Evolutionary conservation across 768 basidiomycete species (phyloP).

Genomic region (Punctularia strigosozonata): DNA sequence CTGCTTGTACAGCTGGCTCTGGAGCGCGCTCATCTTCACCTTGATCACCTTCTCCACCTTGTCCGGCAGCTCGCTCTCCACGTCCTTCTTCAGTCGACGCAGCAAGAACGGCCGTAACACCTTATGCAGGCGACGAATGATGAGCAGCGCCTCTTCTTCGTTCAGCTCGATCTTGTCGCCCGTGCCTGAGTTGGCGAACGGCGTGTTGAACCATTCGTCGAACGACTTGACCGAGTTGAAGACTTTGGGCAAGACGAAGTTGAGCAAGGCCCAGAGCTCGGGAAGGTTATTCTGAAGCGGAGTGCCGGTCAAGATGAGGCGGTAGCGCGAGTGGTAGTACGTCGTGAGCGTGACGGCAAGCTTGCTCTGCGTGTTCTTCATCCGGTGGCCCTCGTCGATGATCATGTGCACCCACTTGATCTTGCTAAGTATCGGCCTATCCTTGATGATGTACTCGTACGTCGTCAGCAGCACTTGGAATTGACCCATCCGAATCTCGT

Average conservation of each 20-base stretch:
- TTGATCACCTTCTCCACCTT: slow-evolving; percentile 98
- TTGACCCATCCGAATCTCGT: slow-evolving; percentile 63
- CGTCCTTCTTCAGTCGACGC: slow-evolving; percentile 89
- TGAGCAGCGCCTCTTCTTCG: slow-evolving; percentile 97
- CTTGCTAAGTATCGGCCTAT: slow-evolving; percentile 81
- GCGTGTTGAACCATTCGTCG: slow-evolving; percentile 99
- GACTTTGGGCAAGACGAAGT: slow-evolving; percentile 89
- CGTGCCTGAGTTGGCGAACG: slow-evolving; percentile 96
- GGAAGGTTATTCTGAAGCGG: slow-evolving; percentile 96
- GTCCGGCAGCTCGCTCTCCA: slow-evolving; percentile 90
- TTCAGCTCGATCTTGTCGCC: slow-evolving; percentile 98
- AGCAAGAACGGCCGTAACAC: slow-evolving; percentile 92
- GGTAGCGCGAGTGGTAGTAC: slow-evolving; percentile 86
- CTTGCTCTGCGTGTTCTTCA: slow-evolving; percentile 93
- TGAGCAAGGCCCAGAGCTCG: slow-evolving; percentile 90
- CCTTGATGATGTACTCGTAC: slow-evolving; percentile 97
- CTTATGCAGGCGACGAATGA: slow-evolving; percentile 93
- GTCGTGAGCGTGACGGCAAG: slow-evolving; percentile 82
- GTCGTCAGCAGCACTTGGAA: slow-evolving; percentile 93
- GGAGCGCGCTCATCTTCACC: slow-evolving; percentile 86
- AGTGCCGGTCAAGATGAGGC: slow-evolving; percentile 91
- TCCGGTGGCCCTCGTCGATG: slow-evolving; percentile 95
- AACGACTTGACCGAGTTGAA: slow-evolving; percentile 99
- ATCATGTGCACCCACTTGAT: slow-evolving; percentile 98
- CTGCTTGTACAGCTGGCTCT: slow-evolving; percentile 89